A percentile compares a stretch with the other conserved stretches of the same genome.
Conservation (phyloP, 345 rosid species). For the Sisymbrium altissimum region DNA sequence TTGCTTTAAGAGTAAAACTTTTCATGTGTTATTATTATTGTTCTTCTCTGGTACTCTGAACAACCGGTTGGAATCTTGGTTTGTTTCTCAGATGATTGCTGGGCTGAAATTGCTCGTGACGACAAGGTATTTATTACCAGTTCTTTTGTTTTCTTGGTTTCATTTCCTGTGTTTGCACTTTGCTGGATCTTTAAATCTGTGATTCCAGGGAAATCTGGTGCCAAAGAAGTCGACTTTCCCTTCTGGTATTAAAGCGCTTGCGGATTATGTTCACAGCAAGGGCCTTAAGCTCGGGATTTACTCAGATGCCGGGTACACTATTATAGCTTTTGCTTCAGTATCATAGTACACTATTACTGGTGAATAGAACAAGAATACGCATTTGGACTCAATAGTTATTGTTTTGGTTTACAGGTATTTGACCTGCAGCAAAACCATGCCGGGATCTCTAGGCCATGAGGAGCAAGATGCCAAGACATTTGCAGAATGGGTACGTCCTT, state of each 20-base stretch:
- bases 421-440: slow-evolving; percentile 88
- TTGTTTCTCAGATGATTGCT: slow-evolving; percentile 73
- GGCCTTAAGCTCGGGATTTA: slow-evolving; percentile 93
- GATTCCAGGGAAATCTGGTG: slow-evolving; percentile 63
- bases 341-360: background rate
- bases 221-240: slow-evolving; percentile 66
- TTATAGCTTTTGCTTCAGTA: background rate
- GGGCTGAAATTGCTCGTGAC: slow-evolving; percentile 87
- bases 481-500: slow-evolving; percentile 71
- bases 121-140: slow-evolving; percentile 43
- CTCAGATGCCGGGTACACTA: slow-evolving; percentile 77
- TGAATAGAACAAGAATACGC: background rate
- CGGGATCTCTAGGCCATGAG: slow-evolving; percentile 88
- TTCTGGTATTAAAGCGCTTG: slow-evolving; percentile 76
- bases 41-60: no score
- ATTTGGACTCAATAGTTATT: background rate
- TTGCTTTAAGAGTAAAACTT: no score
- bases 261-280: slow-evolving; percentile 76
- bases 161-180: background rate
- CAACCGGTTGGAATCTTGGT: background rate
- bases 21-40: no score
- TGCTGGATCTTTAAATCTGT: background rate
- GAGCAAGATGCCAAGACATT: slow-evolving; percentile 89
- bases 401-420: slow-evolving; percentile 44
- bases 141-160: background rate